Evolutionary conservation across 305 asterid species (phyloP).

Genomic region (Striga hermonthica): DNA sequence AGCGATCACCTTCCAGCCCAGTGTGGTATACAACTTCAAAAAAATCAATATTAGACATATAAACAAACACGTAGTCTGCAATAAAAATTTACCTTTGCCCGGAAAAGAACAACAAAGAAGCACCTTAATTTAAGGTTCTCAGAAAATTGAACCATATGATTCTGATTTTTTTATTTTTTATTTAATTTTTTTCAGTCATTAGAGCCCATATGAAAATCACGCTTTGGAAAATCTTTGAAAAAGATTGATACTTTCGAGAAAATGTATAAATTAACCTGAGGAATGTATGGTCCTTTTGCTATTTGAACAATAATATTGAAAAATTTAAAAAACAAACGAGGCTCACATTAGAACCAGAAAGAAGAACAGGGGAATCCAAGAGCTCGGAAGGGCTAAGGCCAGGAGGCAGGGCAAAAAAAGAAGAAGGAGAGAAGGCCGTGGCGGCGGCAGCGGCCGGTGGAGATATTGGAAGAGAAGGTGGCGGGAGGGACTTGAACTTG

Average conservation of each 20-base stretch:
- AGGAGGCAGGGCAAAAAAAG: conserved; percentile 70
- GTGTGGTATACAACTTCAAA: no score
- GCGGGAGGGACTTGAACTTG: conserved; percentile 57
- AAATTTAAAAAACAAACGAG: not conserved
- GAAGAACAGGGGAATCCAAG: conserved; percentile 74
- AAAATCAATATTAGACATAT: no score
- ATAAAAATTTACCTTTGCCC: no score
- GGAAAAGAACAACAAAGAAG: no score
- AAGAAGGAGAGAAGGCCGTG: conserved; percentile 57
- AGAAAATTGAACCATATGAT: no score
- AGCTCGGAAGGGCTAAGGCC: conserved; percentile 74
- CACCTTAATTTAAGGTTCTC: no score
- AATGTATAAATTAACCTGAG: not conserved
- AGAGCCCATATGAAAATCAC: no score
- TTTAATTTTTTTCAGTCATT: no score
- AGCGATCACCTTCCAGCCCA: no score
- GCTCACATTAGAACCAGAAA: conserved; percentile 50
- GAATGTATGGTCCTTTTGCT: not conserved
- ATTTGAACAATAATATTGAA: not conserved
- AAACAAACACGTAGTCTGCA: no score
- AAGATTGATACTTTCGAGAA: not conserved
- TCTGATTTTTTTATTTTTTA: no score
- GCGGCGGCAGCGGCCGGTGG: conserved; percentile 36
- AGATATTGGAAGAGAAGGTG: conserved; percentile 69
- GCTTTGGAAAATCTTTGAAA: no score